A percentile compares a stretch with the other conserved stretches of the same genome.
Conservation (phyloP, 2,329 filamentous ascomycete genomes). For the Davidsoniella neocaledoniae region DNA sequence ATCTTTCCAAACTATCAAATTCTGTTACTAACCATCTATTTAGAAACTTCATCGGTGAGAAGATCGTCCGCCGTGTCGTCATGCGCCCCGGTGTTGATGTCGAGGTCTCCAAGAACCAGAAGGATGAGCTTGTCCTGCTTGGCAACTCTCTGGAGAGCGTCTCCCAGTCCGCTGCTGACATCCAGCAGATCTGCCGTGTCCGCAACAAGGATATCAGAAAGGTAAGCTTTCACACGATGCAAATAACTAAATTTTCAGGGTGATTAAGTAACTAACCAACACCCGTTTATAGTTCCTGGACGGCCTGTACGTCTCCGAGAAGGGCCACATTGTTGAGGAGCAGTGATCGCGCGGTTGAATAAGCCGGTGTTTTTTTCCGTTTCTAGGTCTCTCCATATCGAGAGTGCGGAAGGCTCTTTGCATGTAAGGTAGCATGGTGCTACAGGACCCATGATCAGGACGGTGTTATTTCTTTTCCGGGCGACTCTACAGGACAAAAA, state of each 20-base stretch:
- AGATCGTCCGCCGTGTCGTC: constrained; percentile 83
- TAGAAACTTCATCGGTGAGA: constrained; percentile 98
- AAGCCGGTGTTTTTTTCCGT: constrained; percentile 33
- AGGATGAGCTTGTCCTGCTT: constrained; percentile 87
- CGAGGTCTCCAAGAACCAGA: constrained; percentile 76
- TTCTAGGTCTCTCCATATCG: constrained; percentile 35
- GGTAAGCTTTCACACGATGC: constrained; percentile 30
- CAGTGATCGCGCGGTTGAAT: constrained; percentile 27
- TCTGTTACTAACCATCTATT: constrained; percentile 15
- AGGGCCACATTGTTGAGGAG: constrained; percentile 78
- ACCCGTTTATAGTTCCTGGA: constrained; percentile 66
- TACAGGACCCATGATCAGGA: constrained; percentile 21
- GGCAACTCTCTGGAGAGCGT: constrained; percentile 97
- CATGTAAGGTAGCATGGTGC: constrained; percentile 40
- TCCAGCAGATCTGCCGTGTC: constrained; percentile 98
- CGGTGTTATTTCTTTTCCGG: constrained; percentile 15
- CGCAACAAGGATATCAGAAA: constrained; percentile 99
- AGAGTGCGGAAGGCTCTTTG: constrained; percentile 46
- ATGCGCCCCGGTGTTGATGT: constrained; percentile 87
- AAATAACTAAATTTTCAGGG: neutral
- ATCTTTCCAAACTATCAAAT: constrained; percentile 15
- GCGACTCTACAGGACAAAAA: constrained; percentile 14
- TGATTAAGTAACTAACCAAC: neutral
- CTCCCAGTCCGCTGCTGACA: constrained; percentile 95
- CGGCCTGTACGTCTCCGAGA: constrained; percentile 99